These are phyloP conservation scores for Pythium folliculosum DNA, from an alignment of 352 stramenopile species.

Conservation along the genomic window DNA sequence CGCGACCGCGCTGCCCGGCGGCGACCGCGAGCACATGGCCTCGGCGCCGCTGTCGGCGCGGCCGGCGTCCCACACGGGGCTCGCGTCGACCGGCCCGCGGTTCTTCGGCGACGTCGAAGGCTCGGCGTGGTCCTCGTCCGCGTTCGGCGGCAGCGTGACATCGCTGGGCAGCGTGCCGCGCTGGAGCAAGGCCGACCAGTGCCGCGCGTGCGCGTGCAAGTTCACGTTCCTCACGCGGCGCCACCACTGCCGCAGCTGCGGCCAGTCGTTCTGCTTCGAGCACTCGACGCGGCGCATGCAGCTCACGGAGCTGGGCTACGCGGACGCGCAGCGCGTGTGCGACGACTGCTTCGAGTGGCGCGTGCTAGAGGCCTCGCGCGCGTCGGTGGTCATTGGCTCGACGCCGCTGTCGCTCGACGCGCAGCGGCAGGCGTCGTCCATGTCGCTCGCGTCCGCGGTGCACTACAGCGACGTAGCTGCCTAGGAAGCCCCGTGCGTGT, in stretches of 20 bases:
- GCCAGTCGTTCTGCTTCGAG: slow-evolving; percentile 85
- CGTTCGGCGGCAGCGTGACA: slow-evolving; percentile 5
- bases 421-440: slow-evolving; percentile 5
- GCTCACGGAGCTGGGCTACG: slow-evolving; percentile 71
- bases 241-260: slow-evolving; percentile 84
- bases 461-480: slow-evolving; percentile 5
- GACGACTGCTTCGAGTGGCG: slow-evolving; percentile 79
- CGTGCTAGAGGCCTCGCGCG: slow-evolving; percentile 13
- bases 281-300: slow-evolving; percentile 75
- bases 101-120: slow-evolving; percentile 25
- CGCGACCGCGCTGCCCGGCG: background rate
- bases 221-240: slow-evolving; percentile 74
- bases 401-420: background rate
- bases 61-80: slow-evolving; percentile 13
- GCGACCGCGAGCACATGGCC: background rate
- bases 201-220: slow-evolving; percentile 68
- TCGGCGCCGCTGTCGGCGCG: slow-evolving; percentile 24
- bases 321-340: slow-evolving; percentile 77
- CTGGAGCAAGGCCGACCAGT: slow-evolving; percentile 68
- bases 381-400: background rate
- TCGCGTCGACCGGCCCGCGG: background rate
- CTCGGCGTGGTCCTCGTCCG: slow-evolving; percentile 6
- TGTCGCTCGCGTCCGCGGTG: slow-evolving; percentile 8
- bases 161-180: slow-evolving; percentile 45
- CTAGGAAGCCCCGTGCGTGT: background rate